Base-by-base conservation (phyloP, 768 basidiomycete genomes). In the Xerocomellus amylosporus region DNA sequence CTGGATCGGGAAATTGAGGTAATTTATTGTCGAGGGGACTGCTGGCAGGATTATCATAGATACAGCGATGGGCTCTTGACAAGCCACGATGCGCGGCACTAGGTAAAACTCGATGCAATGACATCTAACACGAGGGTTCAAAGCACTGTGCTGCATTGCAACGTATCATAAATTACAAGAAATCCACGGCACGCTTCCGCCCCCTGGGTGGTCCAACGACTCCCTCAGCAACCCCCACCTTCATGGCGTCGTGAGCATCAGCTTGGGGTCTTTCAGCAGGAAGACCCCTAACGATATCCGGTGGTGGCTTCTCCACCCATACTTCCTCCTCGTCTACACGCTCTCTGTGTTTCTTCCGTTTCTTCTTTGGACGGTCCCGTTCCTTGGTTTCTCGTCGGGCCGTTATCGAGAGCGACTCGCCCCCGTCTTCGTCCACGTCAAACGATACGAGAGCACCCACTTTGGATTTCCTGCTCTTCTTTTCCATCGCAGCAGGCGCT, bases 131-230 rank as follows among this genome's bases (percentile, higher is more conserved):
- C 9, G 5, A 0, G 19, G 2, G 8, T 34, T 10, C 5, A 36
- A 41, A 37, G 13, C 31, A 40, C 24, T 15, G 19, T 45, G 28
- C 20, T 24, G 14, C 15, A 13, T n/a, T 40, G 7, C 15, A 28
- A 42, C 13, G 9, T 30, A 14, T 26, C 40, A 30, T 49, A 53
- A 34, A 41, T 64, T 81, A 90, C 80, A 91, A 75, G 59, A 87
- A 91, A 69, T 91, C 89, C 22, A 87, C 75, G 0, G 89, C 89
- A 34, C 86, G 77, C 64, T 90, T 88, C 50, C 88, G 75, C 31
- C 81, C 83, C 57, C 72, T 54, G 26, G 58, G 55, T 13, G 64
- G 61, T 36, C 68, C 72, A 46, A 58, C 64, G 14, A 60, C 57
- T 0, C 42, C 55, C 24, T 58, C 65, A 33, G 43, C 65, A 54